Conservation (phyloP, 2,329 filamentous ascomycete species). For the Trichoderma afroharzianum region DNA sequence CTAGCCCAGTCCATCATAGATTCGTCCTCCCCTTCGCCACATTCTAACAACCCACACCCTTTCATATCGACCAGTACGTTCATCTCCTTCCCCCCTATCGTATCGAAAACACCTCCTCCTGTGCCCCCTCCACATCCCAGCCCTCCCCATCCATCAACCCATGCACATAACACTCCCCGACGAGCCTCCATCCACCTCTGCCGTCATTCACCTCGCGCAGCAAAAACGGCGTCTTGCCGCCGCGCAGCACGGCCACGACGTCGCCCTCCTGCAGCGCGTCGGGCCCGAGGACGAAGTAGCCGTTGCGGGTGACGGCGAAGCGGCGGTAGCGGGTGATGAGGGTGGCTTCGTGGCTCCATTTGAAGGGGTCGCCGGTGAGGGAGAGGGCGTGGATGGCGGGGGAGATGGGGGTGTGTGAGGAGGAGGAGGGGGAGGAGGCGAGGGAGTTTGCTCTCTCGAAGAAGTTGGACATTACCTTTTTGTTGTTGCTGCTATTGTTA, state of each 20-base stretch:
- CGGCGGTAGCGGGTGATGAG: slow-evolving; percentile 33
- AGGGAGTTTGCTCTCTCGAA: slow-evolving; percentile 11
- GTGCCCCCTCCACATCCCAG: slow-evolving; percentile 22
- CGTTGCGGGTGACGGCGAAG: slow-evolving; percentile 31
- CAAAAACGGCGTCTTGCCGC: slow-evolving; percentile 33
- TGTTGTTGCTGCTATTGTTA: background rate
- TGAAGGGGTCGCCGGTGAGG: slow-evolving; percentile 29
- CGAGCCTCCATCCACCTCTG: slow-evolving; percentile 26
- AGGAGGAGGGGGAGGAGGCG: background rate
- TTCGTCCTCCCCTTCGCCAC: background rate
- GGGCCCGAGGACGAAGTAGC: slow-evolving; percentile 34
- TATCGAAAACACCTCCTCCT: slow-evolving; percentile 32
- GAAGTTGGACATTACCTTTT: background rate
- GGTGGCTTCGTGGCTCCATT: slow-evolving; percentile 36
- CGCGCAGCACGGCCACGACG: slow-evolving; percentile 31
- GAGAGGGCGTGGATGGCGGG: slow-evolving; percentile 28
- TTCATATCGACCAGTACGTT: background rate
- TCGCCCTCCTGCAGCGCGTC: slow-evolving; percentile 30
- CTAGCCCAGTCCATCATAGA: background rate
- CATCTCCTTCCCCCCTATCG: background rate
- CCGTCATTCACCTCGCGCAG: slow-evolving; percentile 22
- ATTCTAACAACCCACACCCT: background rate
- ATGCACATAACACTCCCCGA: slow-evolving; percentile 38
- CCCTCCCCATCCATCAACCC: slow-evolving; percentile 37
- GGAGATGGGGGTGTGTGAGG: slow-evolving; percentile 17